Evolutionary conservation across 768 basidiomycete genomes (phyloP).

Genomic region (Lentinus tigrinus): DNA sequence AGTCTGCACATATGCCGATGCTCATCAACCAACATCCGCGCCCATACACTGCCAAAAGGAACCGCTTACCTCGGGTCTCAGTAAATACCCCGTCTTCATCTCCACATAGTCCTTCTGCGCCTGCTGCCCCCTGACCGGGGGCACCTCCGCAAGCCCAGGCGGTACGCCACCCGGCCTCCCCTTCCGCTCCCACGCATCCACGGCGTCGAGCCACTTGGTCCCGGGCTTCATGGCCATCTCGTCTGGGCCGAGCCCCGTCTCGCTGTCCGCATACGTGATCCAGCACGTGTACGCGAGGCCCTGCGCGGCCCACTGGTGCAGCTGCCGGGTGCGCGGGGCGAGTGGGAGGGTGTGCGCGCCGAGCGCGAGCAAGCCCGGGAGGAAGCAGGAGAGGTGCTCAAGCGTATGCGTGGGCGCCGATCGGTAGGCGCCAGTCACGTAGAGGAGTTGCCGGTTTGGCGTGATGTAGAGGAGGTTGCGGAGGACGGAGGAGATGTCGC

Average conservation of each 20-base stretch:
- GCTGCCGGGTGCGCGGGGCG: conserved; percentile 44
- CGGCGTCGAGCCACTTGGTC: conserved; percentile 39
- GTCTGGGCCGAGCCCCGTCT: conserved; percentile 70
- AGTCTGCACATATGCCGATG: conserved; percentile 68
- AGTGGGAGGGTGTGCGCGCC: conserved; percentile 65
- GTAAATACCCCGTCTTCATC: conserved; percentile 47
- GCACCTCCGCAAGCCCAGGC: conserved; percentile 50
- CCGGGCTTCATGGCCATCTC: conserved; percentile 34
- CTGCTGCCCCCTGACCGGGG: conserved; percentile 27
- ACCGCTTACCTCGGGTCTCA: conserved; percentile 65
- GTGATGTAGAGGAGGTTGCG: conserved; percentile 65
- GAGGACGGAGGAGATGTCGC: conserved; percentile 58
- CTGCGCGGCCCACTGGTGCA: conserved; percentile 75
- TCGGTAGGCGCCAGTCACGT: conserved; percentile 58
- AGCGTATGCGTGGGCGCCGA: conserved; percentile 46
- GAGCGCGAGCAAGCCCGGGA: conserved; percentile 73
- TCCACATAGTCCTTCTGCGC: conserved; percentile 50
- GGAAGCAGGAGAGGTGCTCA: conserved; percentile 80
- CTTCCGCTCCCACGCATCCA: conserved; percentile 40
- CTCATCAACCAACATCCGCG: conserved; percentile 62
- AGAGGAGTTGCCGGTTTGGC: conserved; percentile 63
- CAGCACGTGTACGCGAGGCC: conserved; percentile 76
- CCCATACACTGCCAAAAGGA: background rate
- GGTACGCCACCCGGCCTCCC: conserved; percentile 36
- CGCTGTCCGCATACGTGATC: conserved; percentile 69